Evolutionary conservation across 2,329 filamentous ascomycete species (phyloP).

Genomic region (Exophiala aquamarina): DNA sequence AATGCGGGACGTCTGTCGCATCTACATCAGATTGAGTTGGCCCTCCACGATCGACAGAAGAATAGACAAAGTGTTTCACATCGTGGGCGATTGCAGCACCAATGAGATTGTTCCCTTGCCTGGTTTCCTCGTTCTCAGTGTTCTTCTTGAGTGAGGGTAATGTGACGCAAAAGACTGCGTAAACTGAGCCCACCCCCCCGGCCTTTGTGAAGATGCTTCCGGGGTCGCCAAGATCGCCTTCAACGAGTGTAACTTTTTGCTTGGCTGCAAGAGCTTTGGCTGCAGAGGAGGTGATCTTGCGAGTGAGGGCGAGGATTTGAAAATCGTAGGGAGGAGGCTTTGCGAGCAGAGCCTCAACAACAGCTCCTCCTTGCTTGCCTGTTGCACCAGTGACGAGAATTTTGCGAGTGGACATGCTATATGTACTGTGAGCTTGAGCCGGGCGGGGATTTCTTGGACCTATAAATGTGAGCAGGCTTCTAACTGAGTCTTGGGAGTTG

Average conservation of each 20-base stretch:
- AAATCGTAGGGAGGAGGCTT: slow-evolving; percentile 35
- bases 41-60: slow-evolving; percentile 63
- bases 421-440: no score
- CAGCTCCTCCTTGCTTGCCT: slow-evolving; percentile 42
- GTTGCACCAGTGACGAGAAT: slow-evolving; percentile 42
- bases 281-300: slow-evolving; percentile 49
- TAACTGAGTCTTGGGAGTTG: no score
- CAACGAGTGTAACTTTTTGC: slow-evolving; percentile 55
- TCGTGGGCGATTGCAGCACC: slow-evolving; percentile 56
- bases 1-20: slow-evolving; percentile 61
- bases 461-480: no score
- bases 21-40: slow-evolving; percentile 52
- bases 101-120: slow-evolving; percentile 59
- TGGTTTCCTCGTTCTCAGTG: slow-evolving; percentile 42
- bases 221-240: slow-evolving; percentile 58
- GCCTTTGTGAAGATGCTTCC: slow-evolving; percentile 51
- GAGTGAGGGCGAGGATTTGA: slow-evolving; percentile 53
- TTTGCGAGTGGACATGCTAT: slow-evolving; percentile 18
- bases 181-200: slow-evolving; percentile 45
- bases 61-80: slow-evolving; percentile 64
- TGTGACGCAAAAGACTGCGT: slow-evolving; percentile 65
- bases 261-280: slow-evolving; percentile 44
- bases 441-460: no score
- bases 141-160: slow-evolving; percentile 40
- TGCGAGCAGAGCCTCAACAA: slow-evolving; percentile 35